Evolutionary conservation across 2,329 filamentous ascomycete species (phyloP).

Genomic region (Sclerotinia glacialis): DNA sequence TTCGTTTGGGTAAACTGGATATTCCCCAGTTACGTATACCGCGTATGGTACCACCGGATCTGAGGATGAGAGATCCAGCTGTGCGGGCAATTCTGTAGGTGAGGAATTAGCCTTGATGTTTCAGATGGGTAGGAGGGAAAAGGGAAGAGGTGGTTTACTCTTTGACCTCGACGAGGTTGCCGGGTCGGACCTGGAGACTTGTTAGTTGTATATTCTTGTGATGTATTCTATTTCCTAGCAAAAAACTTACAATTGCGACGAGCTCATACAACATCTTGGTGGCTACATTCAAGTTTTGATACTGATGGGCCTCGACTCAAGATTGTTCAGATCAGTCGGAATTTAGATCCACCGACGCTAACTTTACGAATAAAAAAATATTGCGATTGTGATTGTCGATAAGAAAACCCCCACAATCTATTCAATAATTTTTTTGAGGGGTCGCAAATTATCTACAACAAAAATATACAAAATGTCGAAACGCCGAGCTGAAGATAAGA

Average conservation of each 20-base stretch:
- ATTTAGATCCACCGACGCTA: constrained; percentile 16
- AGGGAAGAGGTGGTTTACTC: constrained; percentile 61
- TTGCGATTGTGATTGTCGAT: constrained; percentile 27
- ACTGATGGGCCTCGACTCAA: constrained; percentile 1
- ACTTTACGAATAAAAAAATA: constrained; percentile 14
- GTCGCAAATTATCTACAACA: constrained; percentile 14
- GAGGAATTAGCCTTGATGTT: constrained; percentile 8
- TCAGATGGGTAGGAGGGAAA: constrained; percentile 16
- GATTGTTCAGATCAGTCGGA: constrained; percentile 7
- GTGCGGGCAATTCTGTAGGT: constrained; percentile 75
- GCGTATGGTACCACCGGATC: constrained; percentile 82
- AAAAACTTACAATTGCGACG: constrained; percentile 77
- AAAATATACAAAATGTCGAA: constrained; percentile 53
- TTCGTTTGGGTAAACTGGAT: constrained; percentile 78
- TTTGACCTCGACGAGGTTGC: constrained; percentile 87
- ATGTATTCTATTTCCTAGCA: background rate
- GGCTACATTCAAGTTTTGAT: constrained; percentile 27
- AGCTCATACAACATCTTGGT: constrained; percentile 90
- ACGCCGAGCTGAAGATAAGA: constrained; percentile 51
- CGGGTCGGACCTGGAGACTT: constrained; percentile 74
- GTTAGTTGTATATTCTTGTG: constrained; percentile 26
- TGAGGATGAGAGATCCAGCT: constrained; percentile 78
- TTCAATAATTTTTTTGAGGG: constrained; percentile 20
- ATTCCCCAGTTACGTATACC: constrained; percentile 94
- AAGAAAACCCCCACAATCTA: constrained; percentile 27